Evolutionary conservation across 1,139 yeast genomes (phyloP), one percentile per base, ranked within the genome.

Genomic region (Sugiyamaella paludigena): DNA sequence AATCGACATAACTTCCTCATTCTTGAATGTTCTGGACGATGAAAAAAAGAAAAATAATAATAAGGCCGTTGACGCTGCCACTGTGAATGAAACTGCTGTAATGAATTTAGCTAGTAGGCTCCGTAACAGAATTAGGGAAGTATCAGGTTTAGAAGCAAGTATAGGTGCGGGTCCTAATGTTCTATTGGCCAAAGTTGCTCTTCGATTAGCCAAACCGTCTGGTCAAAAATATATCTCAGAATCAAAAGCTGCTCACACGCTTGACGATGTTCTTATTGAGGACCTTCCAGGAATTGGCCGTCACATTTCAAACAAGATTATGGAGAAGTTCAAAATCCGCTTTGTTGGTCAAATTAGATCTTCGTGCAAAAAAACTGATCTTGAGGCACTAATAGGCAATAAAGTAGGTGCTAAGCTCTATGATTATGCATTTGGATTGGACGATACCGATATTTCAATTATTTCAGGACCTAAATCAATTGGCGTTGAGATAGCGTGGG

Each of bases 401-500:
- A 87, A 84, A 57, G 78, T 87, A 1, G 96, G 96, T 0, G 61
- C 65, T 4, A 85, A 82, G 50, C 64, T 92, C 0, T 77, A 63
- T 59, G 75, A 79, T 1, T 82, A 77, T 58, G 73, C 83, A 1
- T 67, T 83, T 19, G 98, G 97, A 0, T 67, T 76, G 5, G 98
- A 91, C 65, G 69, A 74, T 38, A 76, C 85, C 0, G 72, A 73
- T 6, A 76, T 87, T 27, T 76, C 75, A 49, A 71, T 46, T 12
- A 76, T 78, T 35, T 73, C 73, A 24, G 72, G 77, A 0, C 75
- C 95, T 30, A 88, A 87, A 58, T 79, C 95, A 0, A 77, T 92
- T 0, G 88, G 96, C 0, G 87, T 88, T 9, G 98, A 92, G 64
- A 85, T 92, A 31, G 87, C 89, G 54, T 92, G 88, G 83, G 98